Base-by-base conservation (phyloP, 1,284 basidiomycete genomes). In the Marasmius oreades region DNA sequence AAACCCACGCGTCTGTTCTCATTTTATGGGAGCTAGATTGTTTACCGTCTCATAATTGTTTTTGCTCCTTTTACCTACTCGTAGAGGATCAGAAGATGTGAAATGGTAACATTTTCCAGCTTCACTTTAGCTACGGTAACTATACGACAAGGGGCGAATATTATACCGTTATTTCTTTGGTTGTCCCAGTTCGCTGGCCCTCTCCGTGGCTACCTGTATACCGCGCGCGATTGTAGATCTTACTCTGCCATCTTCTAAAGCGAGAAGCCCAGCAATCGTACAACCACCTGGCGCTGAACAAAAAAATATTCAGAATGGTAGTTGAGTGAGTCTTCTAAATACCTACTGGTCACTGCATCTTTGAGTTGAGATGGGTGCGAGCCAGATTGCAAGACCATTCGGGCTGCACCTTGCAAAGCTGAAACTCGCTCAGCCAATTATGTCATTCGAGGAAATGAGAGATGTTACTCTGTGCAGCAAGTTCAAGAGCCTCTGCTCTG, bases 361-460 rank as follows among this genome's bases (percentile, higher is more conserved):
- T 98, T 99, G 64, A 99, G 87, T 62, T 95, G 93, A 5, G 97
- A 95, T 1, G 97, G 97, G 71, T 99, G 97, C 28, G 86, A 79
- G 6, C 89, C 91, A 0, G 84, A 84, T 66, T 95, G 89, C 2
- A 99, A 79, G 1, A 91, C 88, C 97, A 99, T 99, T 31, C 96
- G 84, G 33, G 96, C 97, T 0, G 97, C 91, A 24, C 97, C 97
- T 77, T 99, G 96, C 66, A 99, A 77, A 18, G 95, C 95, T 98
- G 34, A 31, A 20, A 47, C 34, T 14, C 22, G 34, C 33, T 24
- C 16, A 56, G 51, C 39, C 56, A 14, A 55, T 24, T 26, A 2
- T 28, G 24, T 33, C 51, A 12, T 16, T 34, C 10, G 39, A 50
- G 59, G 39, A 56, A 59, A 28, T 11, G 52, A 2, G 43, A 43